These are phyloP conservation scores for Pichia exigua DNA, from an alignment of 805 yeast species.

Conservation along the genomic window DNA sequence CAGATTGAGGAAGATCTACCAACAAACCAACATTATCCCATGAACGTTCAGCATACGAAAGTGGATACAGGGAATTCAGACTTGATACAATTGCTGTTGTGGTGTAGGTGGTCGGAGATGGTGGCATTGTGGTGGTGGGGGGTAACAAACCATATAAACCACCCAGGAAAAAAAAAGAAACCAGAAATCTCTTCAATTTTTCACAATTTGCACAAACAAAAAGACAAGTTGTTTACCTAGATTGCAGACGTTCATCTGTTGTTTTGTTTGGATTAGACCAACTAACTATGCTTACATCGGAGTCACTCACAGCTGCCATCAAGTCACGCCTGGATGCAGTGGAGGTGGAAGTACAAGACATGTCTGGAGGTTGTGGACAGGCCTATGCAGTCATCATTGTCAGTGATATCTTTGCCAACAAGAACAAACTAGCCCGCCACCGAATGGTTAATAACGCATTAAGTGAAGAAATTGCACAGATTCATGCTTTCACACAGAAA, in stretches of 20 bases:
- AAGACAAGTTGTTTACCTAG: too few species aligned
- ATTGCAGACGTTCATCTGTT: too few species aligned
- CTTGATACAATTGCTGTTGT: not conserved
- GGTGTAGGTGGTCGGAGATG: not conserved
- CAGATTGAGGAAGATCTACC: not conserved
- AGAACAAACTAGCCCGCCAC: conserved; percentile 80
- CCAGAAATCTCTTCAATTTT: too few species aligned
- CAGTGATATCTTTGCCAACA: conserved; percentile 59
- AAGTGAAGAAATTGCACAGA: conserved; percentile 74
- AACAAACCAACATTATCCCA: not conserved
- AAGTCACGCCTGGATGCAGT: conserved; percentile 49
- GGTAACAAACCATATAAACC: too few species aligned
- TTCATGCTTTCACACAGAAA: conserved; percentile 95
- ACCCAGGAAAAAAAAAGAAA: too few species aligned
- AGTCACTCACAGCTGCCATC: conserved; percentile 40
- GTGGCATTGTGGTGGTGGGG: too few species aligned
- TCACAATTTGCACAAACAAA: too few species aligned
- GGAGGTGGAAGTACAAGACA: conserved; percentile 67
- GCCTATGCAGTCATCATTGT: conserved; percentile 93
- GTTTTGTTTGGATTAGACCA: too few species aligned
- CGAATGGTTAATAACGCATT: conserved; percentile 74
- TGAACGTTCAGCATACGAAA: not conserved
- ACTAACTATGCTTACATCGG: conserved; percentile 17
- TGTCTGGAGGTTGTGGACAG: conserved; percentile 95
- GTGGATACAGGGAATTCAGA: not conserved